Conservation (phyloP, 176 grass and related monocot species). For the Oryza punctata region DNA sequence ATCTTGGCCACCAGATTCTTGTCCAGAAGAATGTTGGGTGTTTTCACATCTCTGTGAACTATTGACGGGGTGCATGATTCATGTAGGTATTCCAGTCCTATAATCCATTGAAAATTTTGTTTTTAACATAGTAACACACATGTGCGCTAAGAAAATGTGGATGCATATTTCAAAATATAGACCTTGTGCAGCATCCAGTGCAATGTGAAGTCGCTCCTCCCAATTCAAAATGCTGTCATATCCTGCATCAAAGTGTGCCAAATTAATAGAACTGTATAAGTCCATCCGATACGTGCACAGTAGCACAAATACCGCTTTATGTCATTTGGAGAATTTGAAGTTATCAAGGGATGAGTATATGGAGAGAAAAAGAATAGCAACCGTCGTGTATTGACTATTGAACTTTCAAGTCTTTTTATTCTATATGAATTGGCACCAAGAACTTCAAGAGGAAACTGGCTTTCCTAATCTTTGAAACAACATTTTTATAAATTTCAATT, state of each 20-base stretch:
- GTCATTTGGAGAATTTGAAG: neutral
- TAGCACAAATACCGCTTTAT: neutral
- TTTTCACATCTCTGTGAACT: slow-evolving; percentile 47
- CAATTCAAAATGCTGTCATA: slow-evolving; percentile 23
- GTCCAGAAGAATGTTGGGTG: slow-evolving; percentile 43
- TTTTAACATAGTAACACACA: neutral
- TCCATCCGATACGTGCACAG: neutral
- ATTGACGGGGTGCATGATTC: slow-evolving; percentile 29
- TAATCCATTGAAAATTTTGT: neutral
- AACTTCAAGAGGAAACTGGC: neutral
- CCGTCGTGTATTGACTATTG: neutral
- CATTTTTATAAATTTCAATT: neutral
- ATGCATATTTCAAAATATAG: neutral
- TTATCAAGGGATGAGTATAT: neutral
- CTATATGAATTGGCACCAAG: neutral
- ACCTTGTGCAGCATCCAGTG: slow-evolving; percentile 47
- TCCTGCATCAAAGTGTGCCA: neutral
- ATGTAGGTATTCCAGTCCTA: slow-evolving; percentile 35
- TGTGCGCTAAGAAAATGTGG: neutral
- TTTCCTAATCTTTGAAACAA: neutral
- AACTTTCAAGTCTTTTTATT: neutral
- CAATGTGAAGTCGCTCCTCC: slow-evolving; percentile 49
- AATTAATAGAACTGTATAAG: neutral
- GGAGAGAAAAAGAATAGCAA: neutral
- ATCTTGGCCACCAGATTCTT: slow-evolving; percentile 23